Evolutionary conservation across 2,329 filamentous ascomycete species (phyloP), one percentile per base, ranked within the genome.

Genomic region (Pseudogymnoascus sp.): DNA sequence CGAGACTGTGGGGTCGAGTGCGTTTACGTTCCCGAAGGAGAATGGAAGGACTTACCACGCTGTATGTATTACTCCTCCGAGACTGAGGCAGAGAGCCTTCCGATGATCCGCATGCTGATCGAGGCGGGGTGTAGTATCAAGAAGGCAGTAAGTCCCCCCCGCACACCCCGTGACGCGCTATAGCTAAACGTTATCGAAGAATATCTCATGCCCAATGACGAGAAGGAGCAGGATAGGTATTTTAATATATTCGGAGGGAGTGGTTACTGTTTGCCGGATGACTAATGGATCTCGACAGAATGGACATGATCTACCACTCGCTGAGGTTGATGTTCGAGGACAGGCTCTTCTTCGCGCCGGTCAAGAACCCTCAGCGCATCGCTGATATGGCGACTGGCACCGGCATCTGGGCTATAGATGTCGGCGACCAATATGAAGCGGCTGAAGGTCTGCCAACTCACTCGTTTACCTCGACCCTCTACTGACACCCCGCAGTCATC

Each of bases 341-440:
- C 35, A 45, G n/a, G 18, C 35, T 42, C 33, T 77, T 74, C 66
- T 71, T 75, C 60, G 74, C 76, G 5, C 77, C 78, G n/a, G 66
- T 80, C 13, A 62, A 68, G 40, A 67, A 75, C 29, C 77, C 78
- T 2, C 59, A 67, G 27, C 70, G 70, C 12, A 75, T 80, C 10
- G 72, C 80, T 31, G 78, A 80, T 64, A 71, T 80, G 40, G 78
- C 78, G 58, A 80, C 78, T 13, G 78, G 78, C 33, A 78, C 78
- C n/a, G 78, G 77, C 1, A 84, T 83, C 70, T 88, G 86, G 85
- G 83, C 84, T 25, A 83, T 89, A 62, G 82, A 87, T 68, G 81
- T 89, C 75, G 84, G 83, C 67, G 81, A 84, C 67, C 67, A 75
- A 58, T 87, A 85, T 63, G 84, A 84, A 21, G 69, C 77, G 5